Conservation (phyloP, 176 grass and related monocot genomes). For the Zoysia japonica region DNA sequence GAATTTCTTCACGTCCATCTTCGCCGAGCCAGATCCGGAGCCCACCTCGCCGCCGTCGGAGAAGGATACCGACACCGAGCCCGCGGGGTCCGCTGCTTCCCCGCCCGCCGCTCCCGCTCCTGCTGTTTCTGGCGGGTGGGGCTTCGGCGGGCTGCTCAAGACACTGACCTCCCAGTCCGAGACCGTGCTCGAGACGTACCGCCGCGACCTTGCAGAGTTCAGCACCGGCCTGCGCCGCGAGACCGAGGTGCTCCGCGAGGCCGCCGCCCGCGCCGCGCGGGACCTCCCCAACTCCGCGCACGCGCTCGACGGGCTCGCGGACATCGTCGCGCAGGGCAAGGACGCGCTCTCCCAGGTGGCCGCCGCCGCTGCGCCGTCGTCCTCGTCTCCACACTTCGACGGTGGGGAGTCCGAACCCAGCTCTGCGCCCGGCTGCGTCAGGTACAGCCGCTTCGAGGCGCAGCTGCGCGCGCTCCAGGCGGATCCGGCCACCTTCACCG, state of each 20-base stretch:
- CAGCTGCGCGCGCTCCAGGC: slow-evolving; percentile 76
- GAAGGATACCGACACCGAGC: no score
- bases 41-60: background rate
- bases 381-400: slow-evolving; percentile 26
- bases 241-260: slow-evolving; percentile 77
- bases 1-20: slow-evolving; percentile 96
- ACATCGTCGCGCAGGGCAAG: slow-evolving; percentile 90
- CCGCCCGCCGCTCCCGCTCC: background rate
- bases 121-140: slow-evolving; percentile 39
- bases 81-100: slow-evolving; percentile 36
- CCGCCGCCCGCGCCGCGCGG: slow-evolving; percentile 54
- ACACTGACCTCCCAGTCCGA: slow-evolving; percentile 83
- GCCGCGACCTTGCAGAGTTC: slow-evolving; percentile 90
- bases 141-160: slow-evolving; percentile 71
- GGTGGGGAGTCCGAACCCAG: slow-evolving; percentile 39
- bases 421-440: slow-evolving; percentile 41
- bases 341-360: slow-evolving; percentile 59
- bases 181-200: slow-evolving; percentile 84
- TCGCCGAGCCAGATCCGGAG: slow-evolving; percentile 46
- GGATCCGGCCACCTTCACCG: slow-evolving; percentile 66
- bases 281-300: slow-evolving; percentile 57
- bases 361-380: slow-evolving; percentile 9
- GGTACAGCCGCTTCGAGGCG: slow-evolving; percentile 74
- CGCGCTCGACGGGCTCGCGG: slow-evolving; percentile 63
- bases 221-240: slow-evolving; percentile 86